phyloP scores from a whole-genome alignment of 2,329 filamentous ascomycete species.

The Colletotrichum liriopes region DNA sequence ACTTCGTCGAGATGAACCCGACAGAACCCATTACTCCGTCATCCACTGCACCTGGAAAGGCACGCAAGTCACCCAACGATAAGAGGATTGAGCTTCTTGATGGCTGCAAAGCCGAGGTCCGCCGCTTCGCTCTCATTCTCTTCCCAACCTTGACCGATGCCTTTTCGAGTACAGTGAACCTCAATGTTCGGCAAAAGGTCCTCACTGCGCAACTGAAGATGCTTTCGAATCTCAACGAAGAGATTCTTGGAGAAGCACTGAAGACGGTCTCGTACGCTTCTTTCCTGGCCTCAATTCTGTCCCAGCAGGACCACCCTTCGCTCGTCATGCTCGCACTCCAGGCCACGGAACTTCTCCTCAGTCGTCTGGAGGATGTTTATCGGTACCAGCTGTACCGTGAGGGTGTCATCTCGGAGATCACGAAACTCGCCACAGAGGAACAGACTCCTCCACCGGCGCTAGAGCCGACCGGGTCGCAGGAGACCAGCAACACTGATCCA shows the following conservation, averaged over 20 bases:
- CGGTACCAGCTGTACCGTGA: slow-evolving; percentile 97
- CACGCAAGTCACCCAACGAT: slow-evolving; percentile 76
- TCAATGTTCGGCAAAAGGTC: slow-evolving; percentile 95
- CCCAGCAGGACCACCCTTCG: slow-evolving; percentile 92
- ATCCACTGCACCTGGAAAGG: slow-evolving; percentile 58
- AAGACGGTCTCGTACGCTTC: slow-evolving; percentile 94
- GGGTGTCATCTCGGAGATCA: slow-evolving; percentile 93
- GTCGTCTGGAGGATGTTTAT: slow-evolving; percentile 88
- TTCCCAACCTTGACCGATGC: slow-evolving; percentile 96
- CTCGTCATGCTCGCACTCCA: slow-evolving; percentile 91
- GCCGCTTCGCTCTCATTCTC: slow-evolving; percentile 92
- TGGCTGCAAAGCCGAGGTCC: slow-evolving; percentile 88
- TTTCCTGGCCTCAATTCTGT: slow-evolving; percentile 93
- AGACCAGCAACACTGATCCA: slow-evolving; percentile 19
- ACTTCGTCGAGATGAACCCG: slow-evolving; percentile 61
- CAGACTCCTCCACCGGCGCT: slow-evolving; percentile 50
- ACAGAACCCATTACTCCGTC: slow-evolving; percentile 60
- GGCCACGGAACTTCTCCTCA: slow-evolving; percentile 89
- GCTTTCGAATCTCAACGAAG: slow-evolving; percentile 92
- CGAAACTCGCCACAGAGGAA: slow-evolving; percentile 78
- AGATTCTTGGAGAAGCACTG: slow-evolving; percentile 87
- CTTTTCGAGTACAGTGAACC: slow-evolving; percentile 97
- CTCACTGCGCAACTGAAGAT: slow-evolving; percentile 97
- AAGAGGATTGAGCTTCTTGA: slow-evolving; percentile 86
- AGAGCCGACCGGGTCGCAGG: slow-evolving; percentile 47